These are phyloP conservation scores for Phaeosphaeriaceae sp. DNA, from an alignment of 2,329 filamentous ascomycete genomes.

Conservation along the genomic window DNA sequence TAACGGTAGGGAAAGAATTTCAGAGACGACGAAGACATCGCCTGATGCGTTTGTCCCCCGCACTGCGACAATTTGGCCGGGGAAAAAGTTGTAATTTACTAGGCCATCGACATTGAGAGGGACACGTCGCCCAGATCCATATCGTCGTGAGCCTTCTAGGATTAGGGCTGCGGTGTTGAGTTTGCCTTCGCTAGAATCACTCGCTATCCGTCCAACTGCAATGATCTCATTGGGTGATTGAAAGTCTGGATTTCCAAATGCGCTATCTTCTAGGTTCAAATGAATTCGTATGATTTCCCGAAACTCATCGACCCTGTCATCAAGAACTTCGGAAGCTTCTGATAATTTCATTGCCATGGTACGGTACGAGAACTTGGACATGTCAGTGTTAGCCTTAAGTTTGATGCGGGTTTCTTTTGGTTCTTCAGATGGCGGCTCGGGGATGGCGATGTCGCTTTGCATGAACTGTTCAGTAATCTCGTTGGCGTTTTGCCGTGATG, in stretches of 20 bases:
- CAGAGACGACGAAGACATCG: slow-evolving; percentile 77
- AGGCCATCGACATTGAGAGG: slow-evolving; percentile 77
- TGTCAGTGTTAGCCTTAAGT: slow-evolving; percentile 83
- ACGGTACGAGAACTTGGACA: slow-evolving; percentile 90
- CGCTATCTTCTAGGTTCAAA: slow-evolving; percentile 76
- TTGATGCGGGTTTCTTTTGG: slow-evolving; percentile 80
- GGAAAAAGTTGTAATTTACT: slow-evolving; percentile 81
- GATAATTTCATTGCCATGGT: slow-evolving; percentile 94
- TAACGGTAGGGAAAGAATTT: slow-evolving; percentile 76
- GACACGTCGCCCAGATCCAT: slow-evolving; percentile 81
- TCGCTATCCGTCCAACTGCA: slow-evolving; percentile 89
- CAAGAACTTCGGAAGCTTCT: slow-evolving; percentile 89
- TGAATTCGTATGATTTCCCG: slow-evolving; percentile 73
- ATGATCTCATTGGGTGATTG: slow-evolving; percentile 87
- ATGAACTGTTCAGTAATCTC: slow-evolving; percentile 78
- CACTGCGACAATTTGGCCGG: slow-evolving; percentile 89
- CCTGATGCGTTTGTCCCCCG: slow-evolving; percentile 87
- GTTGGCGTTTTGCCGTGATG: slow-evolving; percentile 77
- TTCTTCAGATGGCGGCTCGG: slow-evolving; percentile 73
- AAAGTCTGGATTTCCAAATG: slow-evolving; percentile 84
- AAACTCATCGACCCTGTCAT: slow-evolving; percentile 95
- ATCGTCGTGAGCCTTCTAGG: slow-evolving; percentile 84
- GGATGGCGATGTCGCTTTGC: slow-evolving; percentile 72
- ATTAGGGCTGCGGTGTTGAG: slow-evolving; percentile 85
- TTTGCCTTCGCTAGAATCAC: slow-evolving; percentile 83